Evolutionary conservation across 768 basidiomycete species (phyloP), one percentile per base, ranked within the genome.

Genomic region (Collybia mongolica): DNA sequence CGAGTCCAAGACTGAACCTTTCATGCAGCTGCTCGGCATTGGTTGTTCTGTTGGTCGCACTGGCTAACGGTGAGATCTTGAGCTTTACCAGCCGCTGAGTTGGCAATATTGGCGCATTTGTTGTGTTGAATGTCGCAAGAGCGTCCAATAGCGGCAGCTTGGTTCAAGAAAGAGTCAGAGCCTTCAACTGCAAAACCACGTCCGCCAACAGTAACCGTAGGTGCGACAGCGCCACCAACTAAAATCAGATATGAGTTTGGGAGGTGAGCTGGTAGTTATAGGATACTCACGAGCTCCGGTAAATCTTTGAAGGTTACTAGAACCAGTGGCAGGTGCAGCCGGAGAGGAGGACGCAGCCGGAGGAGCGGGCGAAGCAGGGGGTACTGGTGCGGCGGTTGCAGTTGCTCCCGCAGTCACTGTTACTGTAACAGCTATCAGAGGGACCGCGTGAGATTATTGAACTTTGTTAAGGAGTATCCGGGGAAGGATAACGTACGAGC

Each of bases 101-200:
- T 82, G 15, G 78, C 77, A 20, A 69, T 56, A 60, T 82, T 68
- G 32, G 79, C 77, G 54, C 82, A 84, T 28, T 62, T 49, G 65
- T 82, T 83, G 60, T 81, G 73, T 62, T 83, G 80, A 35, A 79
- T 71, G 55, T 80, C 79, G 65, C 83, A 84, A 1, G 79, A 79
- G 24, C 82, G 76, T 18, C 76, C 77, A 26, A 83, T 68, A 15
- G 82, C 81, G 36, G 74, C 76, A 26, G 63, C 63, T 12, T 67
- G 35, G 58, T 80, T 77, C 26, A 79, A 54, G 73, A 83, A 83
- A 37, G 60, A 54, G 36, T 74, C 72, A 39, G 72, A 73, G 46
- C 67, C 68, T 11, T 67, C 64, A 44, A 81, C 79, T 6, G 63
- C 54, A 65, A 84, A 83, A 35, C 77, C 79, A 51, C 66, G 63